Evolutionary conservation across 2,329 filamentous ascomycete species (phyloP).

Genomic region (Colletotrichum navitas): DNA sequence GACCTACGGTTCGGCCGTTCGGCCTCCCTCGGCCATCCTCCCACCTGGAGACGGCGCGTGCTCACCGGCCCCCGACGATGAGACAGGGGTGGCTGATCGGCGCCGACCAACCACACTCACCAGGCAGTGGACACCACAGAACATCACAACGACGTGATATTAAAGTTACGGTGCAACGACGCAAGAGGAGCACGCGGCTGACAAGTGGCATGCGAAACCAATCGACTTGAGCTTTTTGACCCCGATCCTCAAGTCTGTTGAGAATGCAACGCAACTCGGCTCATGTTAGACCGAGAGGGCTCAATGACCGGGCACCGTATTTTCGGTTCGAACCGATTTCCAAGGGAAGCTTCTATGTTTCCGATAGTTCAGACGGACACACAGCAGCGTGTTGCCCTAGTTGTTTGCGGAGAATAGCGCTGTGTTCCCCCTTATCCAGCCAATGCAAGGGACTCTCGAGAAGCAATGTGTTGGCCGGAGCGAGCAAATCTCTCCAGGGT

Average conservation of each 20-base stretch:
- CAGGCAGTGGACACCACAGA: neutral
- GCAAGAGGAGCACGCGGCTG: neutral
- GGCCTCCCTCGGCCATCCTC: conserved; percentile 19
- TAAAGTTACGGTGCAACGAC: neutral
- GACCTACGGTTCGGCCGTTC: neutral
- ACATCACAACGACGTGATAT: neutral
- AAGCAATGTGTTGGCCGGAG: conserved; percentile 5
- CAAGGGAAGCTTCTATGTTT: conserved; percentile 25
- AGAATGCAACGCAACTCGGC: conserved; percentile 19
- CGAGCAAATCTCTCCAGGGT: neutral
- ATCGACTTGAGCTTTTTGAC: conserved; percentile 20
- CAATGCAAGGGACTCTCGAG: conserved; percentile 22
- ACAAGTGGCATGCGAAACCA: conserved; percentile 3
- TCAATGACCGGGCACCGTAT: conserved; percentile 11
- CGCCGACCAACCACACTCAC: neutral
- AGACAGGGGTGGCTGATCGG: neutral
- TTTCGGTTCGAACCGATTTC: conserved; percentile 31
- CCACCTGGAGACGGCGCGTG: conserved; percentile 26
- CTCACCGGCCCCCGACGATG: conserved; percentile 1
- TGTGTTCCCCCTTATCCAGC: neutral
- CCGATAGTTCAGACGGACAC: conserved; percentile 30
- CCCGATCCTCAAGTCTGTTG: conserved; percentile 23
- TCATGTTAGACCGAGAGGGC: conserved; percentile 3
- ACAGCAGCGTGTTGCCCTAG: conserved; percentile 1
- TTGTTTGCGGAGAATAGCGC: neutral